These are phyloP conservation scores for Coemansia sp. DNA, from an alignment of 192 early-diverging fungal genomes.

Conservation along the genomic window DNA sequence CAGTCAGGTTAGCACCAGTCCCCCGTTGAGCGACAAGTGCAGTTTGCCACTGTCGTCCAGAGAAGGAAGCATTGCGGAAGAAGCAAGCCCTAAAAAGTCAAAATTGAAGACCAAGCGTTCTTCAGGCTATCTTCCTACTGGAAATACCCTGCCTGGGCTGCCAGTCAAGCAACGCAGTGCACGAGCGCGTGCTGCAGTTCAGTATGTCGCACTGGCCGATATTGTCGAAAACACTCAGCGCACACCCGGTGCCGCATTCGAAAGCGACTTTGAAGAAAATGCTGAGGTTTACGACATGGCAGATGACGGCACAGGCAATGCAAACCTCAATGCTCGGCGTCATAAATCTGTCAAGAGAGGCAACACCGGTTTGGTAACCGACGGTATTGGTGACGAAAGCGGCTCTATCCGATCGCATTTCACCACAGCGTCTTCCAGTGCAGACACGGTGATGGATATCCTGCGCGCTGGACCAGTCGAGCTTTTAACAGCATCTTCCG, in stretches of 20 bases:
- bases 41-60: background rate
- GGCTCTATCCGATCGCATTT: constrained; percentile 23
- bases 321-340: background rate
- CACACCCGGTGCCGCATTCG: background rate
- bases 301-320: background rate
- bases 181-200: constrained; percentile 33
- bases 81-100: background rate
- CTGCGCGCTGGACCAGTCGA: constrained; percentile 42
- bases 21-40: background rate
- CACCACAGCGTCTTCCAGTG: constrained; percentile 34
- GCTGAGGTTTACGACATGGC: constrained; percentile 6
- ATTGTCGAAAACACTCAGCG: constrained; percentile 38
- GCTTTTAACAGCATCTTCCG: constrained; percentile 43
- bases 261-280: background rate
- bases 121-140: constrained; percentile 27
- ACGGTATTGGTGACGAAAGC: constrained; percentile 11
- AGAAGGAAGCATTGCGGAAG: constrained; percentile 1
- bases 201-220: constrained; percentile 40
- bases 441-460: constrained; percentile 35
- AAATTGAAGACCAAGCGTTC: constrained; percentile 6
- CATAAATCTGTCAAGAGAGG: constrained; percentile 9
- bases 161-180: constrained; percentile 18
- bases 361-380: background rate
- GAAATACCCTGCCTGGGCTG: constrained; percentile 31
- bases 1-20: background rate